Percentiles rank a stretch among this genome's conserved stretches.
phyloP scores from a whole-genome alignment of 2,329 filamentous ascomycete species.

The Fusarium sp. region DNA sequence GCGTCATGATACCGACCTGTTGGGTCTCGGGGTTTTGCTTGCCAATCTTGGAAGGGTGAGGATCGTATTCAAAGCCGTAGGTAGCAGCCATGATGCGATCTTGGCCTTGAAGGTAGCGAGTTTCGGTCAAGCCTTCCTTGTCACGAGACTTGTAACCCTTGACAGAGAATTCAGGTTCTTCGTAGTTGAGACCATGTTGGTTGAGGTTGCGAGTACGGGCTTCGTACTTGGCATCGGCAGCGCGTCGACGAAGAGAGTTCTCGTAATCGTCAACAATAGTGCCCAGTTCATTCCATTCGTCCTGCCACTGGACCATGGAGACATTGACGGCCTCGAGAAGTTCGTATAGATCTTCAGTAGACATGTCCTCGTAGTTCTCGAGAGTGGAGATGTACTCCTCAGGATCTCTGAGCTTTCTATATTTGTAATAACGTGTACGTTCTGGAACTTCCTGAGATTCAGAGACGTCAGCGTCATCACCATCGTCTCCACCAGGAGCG shows the following conservation, averaged over 20 bases:
- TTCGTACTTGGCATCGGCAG: slow-evolving; percentile 62
- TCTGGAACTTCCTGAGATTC: slow-evolving; percentile 52
- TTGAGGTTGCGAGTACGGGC: slow-evolving; percentile 58
- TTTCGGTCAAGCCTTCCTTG: slow-evolving; percentile 58
- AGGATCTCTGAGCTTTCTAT: slow-evolving; percentile 64
- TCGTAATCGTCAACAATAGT: slow-evolving; percentile 69
- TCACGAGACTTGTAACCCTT: slow-evolving; percentile 65
- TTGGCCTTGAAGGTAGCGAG: slow-evolving; percentile 63
- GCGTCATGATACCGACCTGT: slow-evolving; percentile 63
- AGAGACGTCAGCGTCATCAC: slow-evolving; percentile 53
- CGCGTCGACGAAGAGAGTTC: slow-evolving; percentile 64
- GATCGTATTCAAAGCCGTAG: slow-evolving; percentile 72
- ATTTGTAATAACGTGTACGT: slow-evolving; percentile 55
- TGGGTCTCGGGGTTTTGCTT: slow-evolving; percentile 70
- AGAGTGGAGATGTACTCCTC: slow-evolving; percentile 63
- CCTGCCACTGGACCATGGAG: slow-evolving; percentile 64
- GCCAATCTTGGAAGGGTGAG: slow-evolving; percentile 68
- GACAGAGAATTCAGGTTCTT: slow-evolving; percentile 66
- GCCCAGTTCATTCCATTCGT: slow-evolving; percentile 64
- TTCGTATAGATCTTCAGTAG: slow-evolving; percentile 59
- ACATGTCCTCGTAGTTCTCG: slow-evolving; percentile 63
- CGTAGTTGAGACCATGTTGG: slow-evolving; percentile 57
- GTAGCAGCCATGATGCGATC: slow-evolving; percentile 70
- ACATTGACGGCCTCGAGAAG: slow-evolving; percentile 60
- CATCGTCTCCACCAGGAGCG: slow-evolving; percentile 53